These are phyloP conservation scores for Apiospora rasikravindrae DNA, from an alignment of 2,329 filamentous ascomycete genomes.

Conservation along the genomic window DNA sequence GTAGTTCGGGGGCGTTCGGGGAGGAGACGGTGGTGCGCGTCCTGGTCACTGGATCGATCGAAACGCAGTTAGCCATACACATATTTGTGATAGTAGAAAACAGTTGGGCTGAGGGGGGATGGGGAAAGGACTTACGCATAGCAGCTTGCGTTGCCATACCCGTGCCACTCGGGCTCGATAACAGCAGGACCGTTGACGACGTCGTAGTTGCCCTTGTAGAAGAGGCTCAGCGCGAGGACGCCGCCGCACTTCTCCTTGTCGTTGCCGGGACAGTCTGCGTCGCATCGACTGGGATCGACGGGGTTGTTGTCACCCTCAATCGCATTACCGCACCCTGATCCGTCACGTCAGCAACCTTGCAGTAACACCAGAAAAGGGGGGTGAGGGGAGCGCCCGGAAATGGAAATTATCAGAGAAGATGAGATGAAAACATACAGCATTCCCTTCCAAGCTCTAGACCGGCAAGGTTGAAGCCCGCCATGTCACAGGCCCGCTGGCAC, in stretches of 20 bases:
- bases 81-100: no score
- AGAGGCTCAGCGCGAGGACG: constrained; percentile 2
- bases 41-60: neutral
- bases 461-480: constrained; percentile 43
- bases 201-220: constrained; percentile 10
- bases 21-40: neutral
- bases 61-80: no score
- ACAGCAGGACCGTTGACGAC: neutral
- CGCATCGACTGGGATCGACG: neutral
- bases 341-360: neutral
- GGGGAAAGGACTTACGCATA: neutral
- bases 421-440: constrained; percentile 33
- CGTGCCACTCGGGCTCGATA: neutral
- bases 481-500: constrained; percentile 35
- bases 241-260: constrained; percentile 15
- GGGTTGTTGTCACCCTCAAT: neutral
- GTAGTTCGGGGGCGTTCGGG: constrained; percentile 15
- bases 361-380: neutral
- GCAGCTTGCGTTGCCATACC: neutral
- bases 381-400: neutral
- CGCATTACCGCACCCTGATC: constrained; percentile 3
- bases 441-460: constrained; percentile 43
- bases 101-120: neutral
- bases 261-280: neutral
- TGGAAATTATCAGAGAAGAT: neutral